Evolutionary conservation across 1,139 yeast genomes (phyloP).

Genomic region (Tardiomyces depauwii): DNA sequence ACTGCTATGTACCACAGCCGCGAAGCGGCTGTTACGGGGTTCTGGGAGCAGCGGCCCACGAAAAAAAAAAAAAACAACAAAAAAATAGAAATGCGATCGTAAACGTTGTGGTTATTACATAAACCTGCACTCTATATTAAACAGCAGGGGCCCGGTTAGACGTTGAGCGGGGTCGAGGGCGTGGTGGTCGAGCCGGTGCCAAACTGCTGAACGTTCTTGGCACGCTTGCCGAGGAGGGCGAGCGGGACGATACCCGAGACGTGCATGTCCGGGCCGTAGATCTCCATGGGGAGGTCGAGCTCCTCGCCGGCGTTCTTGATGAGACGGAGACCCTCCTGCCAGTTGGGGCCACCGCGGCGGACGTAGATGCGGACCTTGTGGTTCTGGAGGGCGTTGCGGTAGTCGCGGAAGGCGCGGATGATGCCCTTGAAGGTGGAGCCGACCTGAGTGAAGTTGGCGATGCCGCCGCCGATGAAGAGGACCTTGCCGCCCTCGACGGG

Average conservation of each 20-base stretch:
- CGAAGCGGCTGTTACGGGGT: too few species aligned
- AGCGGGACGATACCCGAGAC: slow-evolving; percentile 37
- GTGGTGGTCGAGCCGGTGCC: slow-evolving; percentile 23
- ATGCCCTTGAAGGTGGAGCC: slow-evolving; percentile 39
- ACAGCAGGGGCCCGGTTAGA: slow-evolving; percentile 8
- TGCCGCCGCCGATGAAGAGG: slow-evolving; percentile 37
- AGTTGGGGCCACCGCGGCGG: slow-evolving; percentile 39
- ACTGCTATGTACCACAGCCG: too few species aligned
- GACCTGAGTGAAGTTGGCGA: slow-evolving; percentile 38
- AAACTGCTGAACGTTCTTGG: slow-evolving; percentile 29
- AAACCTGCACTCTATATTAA: too few species aligned
- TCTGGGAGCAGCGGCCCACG: too few species aligned
- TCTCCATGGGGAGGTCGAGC: slow-evolving; percentile 35
- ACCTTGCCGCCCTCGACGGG: slow-evolving; percentile 32
- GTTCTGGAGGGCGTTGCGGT: slow-evolving; percentile 25
- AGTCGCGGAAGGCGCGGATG: slow-evolving; percentile 36
- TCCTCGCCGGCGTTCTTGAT: slow-evolving; percentile 36
- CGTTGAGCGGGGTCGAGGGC: slow-evolving; percentile 23
- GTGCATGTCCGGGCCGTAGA: slow-evolving; percentile 40
- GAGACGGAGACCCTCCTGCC: slow-evolving; percentile 37
- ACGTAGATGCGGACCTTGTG: slow-evolving; percentile 34
- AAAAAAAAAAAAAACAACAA: too few species aligned
- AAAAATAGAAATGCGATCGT: too few species aligned
- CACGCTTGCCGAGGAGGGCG: slow-evolving; percentile 30
- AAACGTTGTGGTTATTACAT: too few species aligned